These are phyloP conservation scores for Podaxis carcinomalis DNA, from an alignment of 768 basidiomycete genomes.

Conservation along the genomic window DNA sequence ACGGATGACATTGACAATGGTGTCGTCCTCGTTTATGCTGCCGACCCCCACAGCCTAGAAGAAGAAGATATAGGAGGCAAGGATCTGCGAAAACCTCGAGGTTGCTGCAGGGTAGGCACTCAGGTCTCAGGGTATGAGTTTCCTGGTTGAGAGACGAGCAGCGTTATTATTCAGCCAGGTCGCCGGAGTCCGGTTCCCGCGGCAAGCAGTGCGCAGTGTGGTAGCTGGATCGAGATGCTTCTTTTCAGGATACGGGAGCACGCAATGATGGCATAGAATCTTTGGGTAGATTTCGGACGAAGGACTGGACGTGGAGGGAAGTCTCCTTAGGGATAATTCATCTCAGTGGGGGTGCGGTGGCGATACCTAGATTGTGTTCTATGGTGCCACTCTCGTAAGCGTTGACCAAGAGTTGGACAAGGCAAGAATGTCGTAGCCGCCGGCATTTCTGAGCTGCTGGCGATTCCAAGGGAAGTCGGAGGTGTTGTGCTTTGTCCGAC, in stretches of 20 bases:
- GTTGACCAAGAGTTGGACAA: background rate
- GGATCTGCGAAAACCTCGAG: background rate
- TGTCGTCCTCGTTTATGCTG: background rate
- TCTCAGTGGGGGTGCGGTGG: background rate
- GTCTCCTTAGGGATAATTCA: slow-evolving; percentile 2
- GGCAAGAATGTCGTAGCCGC: background rate
- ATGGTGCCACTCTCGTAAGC: background rate
- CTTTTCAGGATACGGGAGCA: background rate
- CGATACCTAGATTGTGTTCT: background rate
- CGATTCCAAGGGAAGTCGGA: background rate
- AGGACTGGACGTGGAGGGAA: background rate
- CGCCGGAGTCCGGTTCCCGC: slow-evolving; percentile 4
- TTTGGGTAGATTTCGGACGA: background rate
- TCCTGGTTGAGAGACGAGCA: background rate
- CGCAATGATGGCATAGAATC: background rate
- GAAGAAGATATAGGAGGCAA: background rate
- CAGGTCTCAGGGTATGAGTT: background rate
- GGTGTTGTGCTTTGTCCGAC: background rate
- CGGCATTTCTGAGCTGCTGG: background rate
- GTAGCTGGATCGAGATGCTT: slow-evolving; percentile 1
- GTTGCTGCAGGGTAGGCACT: background rate
- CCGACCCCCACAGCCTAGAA: background rate
- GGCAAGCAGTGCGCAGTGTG: background rate
- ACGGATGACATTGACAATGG: background rate
- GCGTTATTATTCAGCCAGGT: background rate